Evolutionary conservation across 202 grass and related monocot genomes (phyloP).

Genomic region (Cymbopogon flexuosus): DNA sequence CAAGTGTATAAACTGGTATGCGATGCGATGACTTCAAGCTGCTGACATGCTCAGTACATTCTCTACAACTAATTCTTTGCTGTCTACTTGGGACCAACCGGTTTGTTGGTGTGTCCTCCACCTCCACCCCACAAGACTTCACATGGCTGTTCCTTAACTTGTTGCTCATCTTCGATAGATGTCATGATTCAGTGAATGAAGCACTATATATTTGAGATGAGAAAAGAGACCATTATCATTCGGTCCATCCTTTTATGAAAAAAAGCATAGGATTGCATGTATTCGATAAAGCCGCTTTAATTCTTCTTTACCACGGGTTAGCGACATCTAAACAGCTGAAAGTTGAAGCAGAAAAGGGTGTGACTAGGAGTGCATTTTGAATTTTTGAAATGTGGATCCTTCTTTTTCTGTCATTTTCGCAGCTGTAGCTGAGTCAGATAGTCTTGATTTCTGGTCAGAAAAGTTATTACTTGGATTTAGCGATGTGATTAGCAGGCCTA

Average conservation of each 20-base stretch:
- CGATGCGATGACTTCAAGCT: constrained; percentile 27
- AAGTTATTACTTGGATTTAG: neutral
- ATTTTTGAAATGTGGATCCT: neutral
- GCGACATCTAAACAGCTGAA: constrained; percentile 24
- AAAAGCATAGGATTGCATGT: neutral
- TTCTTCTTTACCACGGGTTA: constrained; percentile 8
- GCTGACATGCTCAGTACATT: constrained; percentile 34
- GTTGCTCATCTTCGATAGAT: constrained; percentile 26
- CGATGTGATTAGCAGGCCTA: neutral
- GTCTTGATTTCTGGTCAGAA: neutral
- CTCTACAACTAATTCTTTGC: constrained; percentile 34
- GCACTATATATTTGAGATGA: neutral
- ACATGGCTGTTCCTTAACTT: constrained; percentile 19
- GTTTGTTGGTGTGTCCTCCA: constrained; percentile 35
- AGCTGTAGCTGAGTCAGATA: neutral
- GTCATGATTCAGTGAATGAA: neutral
- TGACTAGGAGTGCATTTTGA: constrained; percentile 7
- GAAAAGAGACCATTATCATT: constrained; percentile 10
- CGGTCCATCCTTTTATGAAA: neutral
- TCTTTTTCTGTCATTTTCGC: neutral
- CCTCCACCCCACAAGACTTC: constrained; percentile 6
- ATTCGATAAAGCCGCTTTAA: neutral
- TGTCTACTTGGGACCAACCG: constrained; percentile 43
- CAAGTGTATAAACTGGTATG: constrained; percentile 25
- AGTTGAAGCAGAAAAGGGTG: neutral